Evolutionary conservation across 2,329 filamentous ascomycete species (phyloP).

Genomic region (Monilinia laxa): DNA sequence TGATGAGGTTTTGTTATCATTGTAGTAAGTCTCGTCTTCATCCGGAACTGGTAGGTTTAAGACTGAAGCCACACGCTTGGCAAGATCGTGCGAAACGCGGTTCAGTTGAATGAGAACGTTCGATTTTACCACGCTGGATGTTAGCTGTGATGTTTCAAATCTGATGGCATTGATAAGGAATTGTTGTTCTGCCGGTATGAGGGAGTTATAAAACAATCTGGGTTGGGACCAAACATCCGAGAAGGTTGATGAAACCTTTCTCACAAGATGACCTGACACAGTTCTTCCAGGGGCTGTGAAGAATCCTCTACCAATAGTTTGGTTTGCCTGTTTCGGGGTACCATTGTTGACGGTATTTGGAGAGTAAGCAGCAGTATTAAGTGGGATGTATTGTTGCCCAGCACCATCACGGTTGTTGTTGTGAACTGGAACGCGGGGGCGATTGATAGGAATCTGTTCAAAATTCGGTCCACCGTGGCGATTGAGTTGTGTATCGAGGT

Average conservation of each 20-base stretch:
- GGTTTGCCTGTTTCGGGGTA: constrained; percentile 64
- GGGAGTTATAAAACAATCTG: constrained; percentile 72
- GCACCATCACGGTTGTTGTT: constrained; percentile 72
- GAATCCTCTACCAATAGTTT: constrained; percentile 64
- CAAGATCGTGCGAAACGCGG: constrained; percentile 65
- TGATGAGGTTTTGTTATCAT: constrained; percentile 62
- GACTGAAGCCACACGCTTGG: constrained; percentile 60
- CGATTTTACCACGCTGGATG: constrained; percentile 56
- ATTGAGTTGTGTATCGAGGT: constrained; percentile 62
- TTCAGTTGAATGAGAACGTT: constrained; percentile 70
- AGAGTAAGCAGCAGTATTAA: constrained; percentile 63
- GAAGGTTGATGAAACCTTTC: constrained; percentile 62
- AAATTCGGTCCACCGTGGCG: constrained; percentile 55
- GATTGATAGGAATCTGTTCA: constrained; percentile 53
- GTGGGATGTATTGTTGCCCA: constrained; percentile 67
- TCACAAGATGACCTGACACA: constrained; percentile 53
- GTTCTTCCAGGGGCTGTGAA: constrained; percentile 63
- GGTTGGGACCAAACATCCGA: constrained; percentile 72
- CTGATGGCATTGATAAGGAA: constrained; percentile 71
- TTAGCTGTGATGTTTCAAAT: constrained; percentile 65
- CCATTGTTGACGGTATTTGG: constrained; percentile 67
- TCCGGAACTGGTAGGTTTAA: constrained; percentile 59
- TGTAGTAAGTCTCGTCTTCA: constrained; percentile 64
- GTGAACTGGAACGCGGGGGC: constrained; percentile 26
- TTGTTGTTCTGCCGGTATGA: constrained; percentile 64